Base-by-base conservation (phyloP, 305 asterid genomes). In the Lippia alba region DNA sequence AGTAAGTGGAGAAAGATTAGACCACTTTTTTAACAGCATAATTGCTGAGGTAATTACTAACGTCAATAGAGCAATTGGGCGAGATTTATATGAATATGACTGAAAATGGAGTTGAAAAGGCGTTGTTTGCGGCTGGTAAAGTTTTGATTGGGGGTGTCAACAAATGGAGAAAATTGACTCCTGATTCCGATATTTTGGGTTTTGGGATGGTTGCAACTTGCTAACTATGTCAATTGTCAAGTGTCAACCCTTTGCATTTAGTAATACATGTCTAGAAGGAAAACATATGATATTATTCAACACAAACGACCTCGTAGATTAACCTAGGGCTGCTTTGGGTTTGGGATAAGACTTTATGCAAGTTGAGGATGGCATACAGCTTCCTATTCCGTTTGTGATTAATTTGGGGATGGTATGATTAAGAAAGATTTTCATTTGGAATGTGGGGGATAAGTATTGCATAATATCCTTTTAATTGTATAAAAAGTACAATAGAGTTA, bases 81-180 rank as follows among this genome's bases (percentile, higher is more conserved):
- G 1, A 5, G 10, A 61, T 24, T 24, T 24, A 24, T 24, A 24
- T 24, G 30, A 75, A 34, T 10, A 36, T 9, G 41, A 14, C 54
- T 32, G 56, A 69, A 74, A 75, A 79, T 49, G 83, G 72, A 65
- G 69, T 32, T 61, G 72, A 74, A 75, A 79, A 56, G 83, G 72
- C 69, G 69, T 33, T 17, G 19, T 66, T 33, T 17, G 19, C 70
- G 59, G 67, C 76, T 70, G 24, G 54, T 57, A 55, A 61, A 51
- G 58, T 48, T 40, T 32, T 51, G 45, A 15, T 66, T 50, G 30
- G 69, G 56, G 40, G 56, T 11, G 74, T 74, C 75, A 70, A 70
- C 69, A 56, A 30, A 19, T 57, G 6, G 20, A 14, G 8, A 60
- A 16, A 74, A 67, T 51, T 44, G 70, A 74, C 78, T 46, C 0